phyloP scores from a whole-genome alignment of 2,329 filamentous ascomycete genomes.

The Grosmannia clavigera region DNA sequence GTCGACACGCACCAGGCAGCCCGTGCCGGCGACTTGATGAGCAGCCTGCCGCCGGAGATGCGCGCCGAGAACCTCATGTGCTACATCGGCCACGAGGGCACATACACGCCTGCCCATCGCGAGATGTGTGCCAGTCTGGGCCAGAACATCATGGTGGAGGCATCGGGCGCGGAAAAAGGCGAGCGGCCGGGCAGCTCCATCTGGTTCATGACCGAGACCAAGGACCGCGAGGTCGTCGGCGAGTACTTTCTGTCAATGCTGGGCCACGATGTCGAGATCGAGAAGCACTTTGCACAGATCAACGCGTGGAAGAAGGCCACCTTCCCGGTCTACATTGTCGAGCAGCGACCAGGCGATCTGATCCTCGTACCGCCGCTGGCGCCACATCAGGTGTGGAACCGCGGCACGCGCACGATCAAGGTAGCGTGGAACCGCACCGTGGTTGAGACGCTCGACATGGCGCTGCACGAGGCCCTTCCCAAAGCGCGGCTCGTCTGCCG shows the following conservation, averaged over 20 bases:
- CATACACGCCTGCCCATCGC: constrained; percentile 85
- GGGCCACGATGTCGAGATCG: constrained; percentile 92
- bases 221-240: constrained; percentile 77
- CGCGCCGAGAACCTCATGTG: constrained; percentile 96
- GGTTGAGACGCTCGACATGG: constrained; percentile 77
- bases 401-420: constrained; percentile 91
- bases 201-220: constrained; percentile 98
- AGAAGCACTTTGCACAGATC: constrained; percentile 91
- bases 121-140: constrained; percentile 97
- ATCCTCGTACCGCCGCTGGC: constrained; percentile 87
- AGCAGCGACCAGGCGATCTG: constrained; percentile 83
- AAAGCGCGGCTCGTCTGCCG: constrained; percentile 85
- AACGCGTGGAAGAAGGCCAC: constrained; percentile 93
- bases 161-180: constrained; percentile 59
- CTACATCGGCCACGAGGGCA: constrained; percentile 94
- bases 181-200: constrained; percentile 81
- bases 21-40: constrained; percentile 86
- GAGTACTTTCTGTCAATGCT: constrained; percentile 91
- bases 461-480: constrained; percentile 74
- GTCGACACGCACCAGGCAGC: constrained; percentile 44
- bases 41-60: constrained; percentile 74
- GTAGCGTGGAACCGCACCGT: constrained; percentile 97
- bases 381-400: constrained; percentile 96
- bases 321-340: constrained; percentile 84
- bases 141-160: constrained; percentile 97